Evolutionary conservation across 164 flowering plant species (phyloP).

Genomic region (Stephania japonica): DNA sequence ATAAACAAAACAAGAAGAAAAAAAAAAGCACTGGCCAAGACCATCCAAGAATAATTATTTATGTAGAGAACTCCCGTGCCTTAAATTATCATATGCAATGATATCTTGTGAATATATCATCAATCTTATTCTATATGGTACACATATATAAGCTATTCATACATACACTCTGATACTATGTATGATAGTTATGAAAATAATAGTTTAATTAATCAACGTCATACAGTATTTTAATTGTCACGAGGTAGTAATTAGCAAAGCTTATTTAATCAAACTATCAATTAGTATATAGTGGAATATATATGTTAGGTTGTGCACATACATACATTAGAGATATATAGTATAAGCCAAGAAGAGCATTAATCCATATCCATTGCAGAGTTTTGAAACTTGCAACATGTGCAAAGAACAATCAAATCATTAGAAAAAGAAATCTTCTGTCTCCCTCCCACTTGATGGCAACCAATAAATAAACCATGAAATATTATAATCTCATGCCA

Average conservation of each 20-base stretch:
- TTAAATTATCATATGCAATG: no score
- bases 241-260: no score
- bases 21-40: no score
- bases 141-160: background rate
- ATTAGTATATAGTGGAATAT: background rate
- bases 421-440: slow-evolving; percentile 18
- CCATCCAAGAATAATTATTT: no score
- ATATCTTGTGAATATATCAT: no score
- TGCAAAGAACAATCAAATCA: slow-evolving; percentile 15
- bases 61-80: no score
- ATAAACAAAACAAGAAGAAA: no score
- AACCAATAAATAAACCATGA: slow-evolving; percentile 15
- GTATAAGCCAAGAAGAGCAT: background rate
- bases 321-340: background rate
- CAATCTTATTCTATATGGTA: no score
- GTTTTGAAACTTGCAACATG: slow-evolving; percentile 2
- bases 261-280: background rate
- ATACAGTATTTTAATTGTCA: no score
- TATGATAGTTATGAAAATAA: background rate
- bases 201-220: no score
- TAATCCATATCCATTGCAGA: slow-evolving; percentile 2
- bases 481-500: background rate
- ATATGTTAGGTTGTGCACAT: background rate
- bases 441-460: slow-evolving; percentile 34
- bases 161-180: background rate